Conservation (phyloP, 176 grass and related monocot genomes). For the Triticum timopheevii region DNA sequence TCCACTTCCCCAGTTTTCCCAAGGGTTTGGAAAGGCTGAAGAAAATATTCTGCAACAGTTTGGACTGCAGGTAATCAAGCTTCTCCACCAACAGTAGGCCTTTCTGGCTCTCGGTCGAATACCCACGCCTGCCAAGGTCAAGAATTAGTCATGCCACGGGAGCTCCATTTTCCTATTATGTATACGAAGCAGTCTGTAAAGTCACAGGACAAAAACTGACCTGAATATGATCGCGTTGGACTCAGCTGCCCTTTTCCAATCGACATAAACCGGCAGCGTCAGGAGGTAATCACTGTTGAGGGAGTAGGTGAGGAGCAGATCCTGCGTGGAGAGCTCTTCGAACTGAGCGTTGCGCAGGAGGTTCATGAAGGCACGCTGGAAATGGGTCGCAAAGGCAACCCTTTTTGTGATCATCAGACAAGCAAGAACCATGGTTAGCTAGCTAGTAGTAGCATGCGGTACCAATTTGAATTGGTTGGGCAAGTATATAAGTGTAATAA, state of each 20-base stretch:
- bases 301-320: slow-evolving; percentile 66
- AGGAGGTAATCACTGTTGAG: slow-evolving; percentile 87
- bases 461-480: not conserved
- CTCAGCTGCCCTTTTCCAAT: slow-evolving; percentile 82
- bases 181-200: not conserved
- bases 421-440: not conserved
- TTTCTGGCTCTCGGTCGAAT: slow-evolving; percentile 80
- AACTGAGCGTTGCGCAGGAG: slow-evolving; percentile 88
- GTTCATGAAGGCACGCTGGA: slow-evolving; percentile 91
- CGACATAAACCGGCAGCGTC: slow-evolving; percentile 79
- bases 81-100: slow-evolving; percentile 83
- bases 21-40: slow-evolving; percentile 76
- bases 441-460: too few relatives aligned
- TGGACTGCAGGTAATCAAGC: slow-evolving; percentile 89
- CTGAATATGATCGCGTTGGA: slow-evolving; percentile 96
- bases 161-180: not conserved
- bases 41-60: slow-evolving; percentile 76
- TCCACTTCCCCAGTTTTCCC: slow-evolving; percentile 61
- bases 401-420: slow-evolving; percentile 5
- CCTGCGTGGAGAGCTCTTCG: slow-evolving; percentile 73
- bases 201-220: slow-evolving; percentile 17
- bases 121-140: slow-evolving; percentile 68
- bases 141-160: not conserved
- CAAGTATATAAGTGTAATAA: not conserved
- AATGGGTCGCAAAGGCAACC: slow-evolving; percentile 63